phyloP scores from a whole-genome alignment of 2,329 filamentous ascomycete genomes.

The Pseudogymnoascus sp. region DNA sequence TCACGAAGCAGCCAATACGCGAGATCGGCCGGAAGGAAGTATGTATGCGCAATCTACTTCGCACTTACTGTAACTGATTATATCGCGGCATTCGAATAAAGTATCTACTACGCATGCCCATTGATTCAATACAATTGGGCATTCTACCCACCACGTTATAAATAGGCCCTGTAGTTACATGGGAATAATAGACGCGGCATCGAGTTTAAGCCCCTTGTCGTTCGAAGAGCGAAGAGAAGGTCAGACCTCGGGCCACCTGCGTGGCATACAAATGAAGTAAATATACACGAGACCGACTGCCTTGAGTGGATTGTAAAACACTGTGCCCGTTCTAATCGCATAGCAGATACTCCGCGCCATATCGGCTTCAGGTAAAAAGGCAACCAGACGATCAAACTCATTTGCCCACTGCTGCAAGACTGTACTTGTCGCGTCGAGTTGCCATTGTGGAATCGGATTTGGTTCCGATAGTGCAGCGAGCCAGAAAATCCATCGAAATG shows the following conservation, averaged over 20 bases:
- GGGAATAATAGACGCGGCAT: not conserved
- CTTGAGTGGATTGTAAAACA: not conserved
- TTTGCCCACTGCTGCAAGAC: not conserved
- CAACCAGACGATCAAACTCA: not conserved
- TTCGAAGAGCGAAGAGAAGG: not conserved
- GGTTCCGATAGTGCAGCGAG: constrained; percentile 11
- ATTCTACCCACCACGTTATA: not conserved
- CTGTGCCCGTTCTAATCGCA: not conserved
- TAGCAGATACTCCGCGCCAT: no score
- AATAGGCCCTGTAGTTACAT: not conserved
- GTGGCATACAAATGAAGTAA: not conserved
- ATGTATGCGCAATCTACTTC: not conserved
- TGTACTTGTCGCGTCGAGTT: constrained; percentile 5
- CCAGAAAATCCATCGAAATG: constrained; percentile 13
- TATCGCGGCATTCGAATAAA: not conserved
- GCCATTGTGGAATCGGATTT: constrained; percentile 9
- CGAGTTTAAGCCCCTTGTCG: not conserved
- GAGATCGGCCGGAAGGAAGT: not conserved
- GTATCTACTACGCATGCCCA: not conserved
- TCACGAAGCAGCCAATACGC: not conserved
- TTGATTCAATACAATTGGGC: not conserved
- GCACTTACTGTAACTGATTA: not conserved
- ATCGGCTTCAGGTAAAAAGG: not conserved
- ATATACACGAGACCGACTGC: not conserved
- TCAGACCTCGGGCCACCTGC: not conserved